Conservation (phyloP, 495 filamentous ascomycete species). For the Penicillium cinerascens region DNA sequence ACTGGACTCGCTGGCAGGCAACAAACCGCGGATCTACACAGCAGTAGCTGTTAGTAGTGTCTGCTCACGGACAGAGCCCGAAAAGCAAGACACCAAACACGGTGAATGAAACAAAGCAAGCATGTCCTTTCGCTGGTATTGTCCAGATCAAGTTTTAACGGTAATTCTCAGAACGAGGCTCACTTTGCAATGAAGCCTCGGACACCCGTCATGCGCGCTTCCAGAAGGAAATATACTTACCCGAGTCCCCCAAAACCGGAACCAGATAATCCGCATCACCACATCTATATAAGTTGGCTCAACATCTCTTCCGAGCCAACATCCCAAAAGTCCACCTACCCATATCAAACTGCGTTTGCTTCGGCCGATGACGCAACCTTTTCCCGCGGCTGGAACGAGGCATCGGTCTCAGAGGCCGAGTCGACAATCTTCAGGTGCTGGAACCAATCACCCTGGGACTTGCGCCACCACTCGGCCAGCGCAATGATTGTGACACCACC, state of each 20-base stretch:
- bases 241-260: neutral
- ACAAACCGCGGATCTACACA: slow-evolving; percentile 20
- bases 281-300: neutral
- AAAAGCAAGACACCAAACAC: slow-evolving; percentile 9
- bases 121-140: slow-evolving; percentile 55
- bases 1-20: neutral
- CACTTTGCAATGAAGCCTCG: slow-evolving; percentile 27
- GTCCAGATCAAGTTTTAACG: slow-evolving; percentile 54
- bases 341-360: neutral
- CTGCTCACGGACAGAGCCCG: slow-evolving; percentile 5
- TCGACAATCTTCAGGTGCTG: slow-evolving; percentile 24
- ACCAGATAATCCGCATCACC: neutral
- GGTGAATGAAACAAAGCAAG: slow-evolving; percentile 22
- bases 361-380: neutral
- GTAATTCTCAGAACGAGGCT: slow-evolving; percentile 47
- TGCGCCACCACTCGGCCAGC: slow-evolving; percentile 34
- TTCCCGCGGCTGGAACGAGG: slow-evolving; percentile 1
- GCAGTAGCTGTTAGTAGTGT: slow-evolving; percentile 12
- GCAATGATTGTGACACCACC: slow-evolving; percentile 33
- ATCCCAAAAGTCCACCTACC: neutral
- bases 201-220: slow-evolving; percentile 38
- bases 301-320: neutral
- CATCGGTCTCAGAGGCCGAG: slow-evolving; percentile 12
- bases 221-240: slow-evolving; percentile 14
- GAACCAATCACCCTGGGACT: slow-evolving; percentile 33